A percentile compares a stretch with the other conserved stretches of the same genome.
Evolutionary conservation across 768 basidiomycete species (phyloP).

Genomic region (Amanita pseudoporphyria): DNA sequence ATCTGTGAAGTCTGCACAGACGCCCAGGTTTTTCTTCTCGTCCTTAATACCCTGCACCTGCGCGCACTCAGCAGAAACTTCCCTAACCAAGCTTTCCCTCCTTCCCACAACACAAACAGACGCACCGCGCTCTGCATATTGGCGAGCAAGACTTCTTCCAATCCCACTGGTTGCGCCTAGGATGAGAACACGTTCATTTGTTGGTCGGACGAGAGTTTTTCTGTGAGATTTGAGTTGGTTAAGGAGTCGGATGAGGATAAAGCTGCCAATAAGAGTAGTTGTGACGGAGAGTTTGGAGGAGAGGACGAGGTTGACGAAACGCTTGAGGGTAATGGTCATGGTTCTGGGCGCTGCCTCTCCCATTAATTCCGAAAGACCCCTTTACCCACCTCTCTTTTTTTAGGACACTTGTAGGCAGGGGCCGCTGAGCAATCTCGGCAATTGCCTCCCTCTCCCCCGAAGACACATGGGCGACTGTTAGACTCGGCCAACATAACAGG

Average conservation of each 20-base stretch:
- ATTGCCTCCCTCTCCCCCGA: too few species aligned
- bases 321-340: too few species aligned
- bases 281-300: neutral
- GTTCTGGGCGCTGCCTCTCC: too few species aligned
- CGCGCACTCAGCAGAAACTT: constrained; percentile 57
- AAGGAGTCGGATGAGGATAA: constrained; percentile 7
- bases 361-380: too few species aligned
- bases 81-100: constrained; percentile 40
- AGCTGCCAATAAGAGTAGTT: neutral
- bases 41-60: constrained; percentile 12
- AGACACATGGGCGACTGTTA: too few species aligned
- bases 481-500: too few species aligned
- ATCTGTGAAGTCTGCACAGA: constrained; percentile 56
- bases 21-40: constrained; percentile 32
- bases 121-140: constrained; percentile 71
- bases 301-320: neutral
- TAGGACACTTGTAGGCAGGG: too few species aligned
- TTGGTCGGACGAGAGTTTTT: constrained; percentile 25
- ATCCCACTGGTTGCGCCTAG: constrained; percentile 83
- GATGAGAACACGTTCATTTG: constrained; percentile 64
- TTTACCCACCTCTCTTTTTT: too few species aligned
- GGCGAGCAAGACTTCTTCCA: constrained; percentile 53
- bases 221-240: constrained; percentile 20
- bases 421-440: too few species aligned
- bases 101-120: constrained; percentile 68